phyloP scores from a whole-genome alignment of 2,329 filamentous ascomycete genomes.

The Aspergillus felis region DNA sequence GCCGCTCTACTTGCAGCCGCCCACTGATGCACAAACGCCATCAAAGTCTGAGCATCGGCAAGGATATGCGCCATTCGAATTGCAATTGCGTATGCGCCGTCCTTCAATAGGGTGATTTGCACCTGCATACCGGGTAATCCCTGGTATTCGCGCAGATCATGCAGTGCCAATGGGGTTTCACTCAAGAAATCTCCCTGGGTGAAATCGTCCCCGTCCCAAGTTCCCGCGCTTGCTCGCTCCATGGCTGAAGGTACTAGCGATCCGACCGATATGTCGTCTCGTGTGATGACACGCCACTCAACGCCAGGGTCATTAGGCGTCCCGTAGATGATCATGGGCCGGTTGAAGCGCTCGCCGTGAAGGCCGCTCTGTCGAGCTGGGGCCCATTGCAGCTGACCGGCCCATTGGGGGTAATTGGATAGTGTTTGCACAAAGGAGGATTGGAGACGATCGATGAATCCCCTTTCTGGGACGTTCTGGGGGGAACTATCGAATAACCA shows the following conservation, averaged over 20 bases:
- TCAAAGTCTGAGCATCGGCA: conserved; percentile 43
- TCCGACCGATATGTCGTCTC: background rate
- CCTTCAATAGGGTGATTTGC: conserved; percentile 41
- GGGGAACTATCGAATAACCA: conserved; percentile 42
- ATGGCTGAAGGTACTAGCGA: background rate
- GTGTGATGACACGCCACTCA: background rate
- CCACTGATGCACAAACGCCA: conserved; percentile 45
- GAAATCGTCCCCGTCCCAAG: conserved; percentile 1
- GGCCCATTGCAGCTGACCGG: conserved; percentile 13
- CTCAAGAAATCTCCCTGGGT: conserved; percentile 15
- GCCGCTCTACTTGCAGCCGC: conserved; percentile 11
- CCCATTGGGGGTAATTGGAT: conserved; percentile 11
- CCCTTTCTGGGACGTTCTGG: background rate
- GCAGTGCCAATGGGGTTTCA: conserved; percentile 28
- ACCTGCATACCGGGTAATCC: conserved; percentile 31
- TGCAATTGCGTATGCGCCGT: conserved; percentile 41
- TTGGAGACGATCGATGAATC: conserved; percentile 12
- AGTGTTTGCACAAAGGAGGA: conserved; percentile 12
- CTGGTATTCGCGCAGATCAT: conserved; percentile 22
- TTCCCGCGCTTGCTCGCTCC: background rate
- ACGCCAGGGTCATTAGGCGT: conserved; percentile 3
- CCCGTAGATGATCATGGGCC: conserved; percentile 4
- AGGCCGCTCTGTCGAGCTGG: background rate
- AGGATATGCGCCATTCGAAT: conserved; percentile 45
- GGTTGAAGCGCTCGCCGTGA: conserved; percentile 10